Evolutionary conservation across 495 filamentous ascomycete species (phyloP).

Genomic region (Chaetomidium leptoderma): DNA sequence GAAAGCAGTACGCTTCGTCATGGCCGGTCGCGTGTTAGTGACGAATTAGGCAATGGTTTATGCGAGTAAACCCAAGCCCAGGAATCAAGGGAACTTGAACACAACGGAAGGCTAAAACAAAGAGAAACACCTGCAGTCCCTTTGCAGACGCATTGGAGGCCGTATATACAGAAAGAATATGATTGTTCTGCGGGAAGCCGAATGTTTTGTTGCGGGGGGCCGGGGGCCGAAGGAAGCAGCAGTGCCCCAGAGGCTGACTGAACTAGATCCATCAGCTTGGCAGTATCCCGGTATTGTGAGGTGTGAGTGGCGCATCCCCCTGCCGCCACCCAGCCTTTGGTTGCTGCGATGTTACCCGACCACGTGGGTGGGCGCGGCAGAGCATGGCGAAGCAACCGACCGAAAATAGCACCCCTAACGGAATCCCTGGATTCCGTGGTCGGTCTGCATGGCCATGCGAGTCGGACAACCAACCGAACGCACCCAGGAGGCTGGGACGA

Average conservation of each 20-base stretch:
- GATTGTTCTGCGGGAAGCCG: not conserved
- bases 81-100: not conserved
- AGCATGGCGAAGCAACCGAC: slow-evolving; percentile 2
- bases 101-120: not conserved
- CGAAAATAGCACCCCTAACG: slow-evolving; percentile 6
- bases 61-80: not conserved
- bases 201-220: too few relatives aligned
- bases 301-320: slow-evolving; percentile 11
- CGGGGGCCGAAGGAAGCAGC: not conserved
- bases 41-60: not conserved
- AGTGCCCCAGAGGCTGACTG: slow-evolving; percentile 6
- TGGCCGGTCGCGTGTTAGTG: slow-evolving; percentile 26
- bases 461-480: not conserved
- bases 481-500: not conserved
- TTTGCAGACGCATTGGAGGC: not conserved
- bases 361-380: slow-evolving; percentile 11
- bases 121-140: not conserved
- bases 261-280: not conserved
- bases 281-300: slow-evolving; percentile 2
- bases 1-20: slow-evolving; percentile 55
- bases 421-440: not conserved
- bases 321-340: not conserved
- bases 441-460: not conserved
- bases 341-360: slow-evolving; percentile 2
- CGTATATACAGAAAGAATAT: slow-evolving; percentile 3